Conservation (phyloP, 1,284 basidiomycete species). For the Trametes pubescens region DNA sequence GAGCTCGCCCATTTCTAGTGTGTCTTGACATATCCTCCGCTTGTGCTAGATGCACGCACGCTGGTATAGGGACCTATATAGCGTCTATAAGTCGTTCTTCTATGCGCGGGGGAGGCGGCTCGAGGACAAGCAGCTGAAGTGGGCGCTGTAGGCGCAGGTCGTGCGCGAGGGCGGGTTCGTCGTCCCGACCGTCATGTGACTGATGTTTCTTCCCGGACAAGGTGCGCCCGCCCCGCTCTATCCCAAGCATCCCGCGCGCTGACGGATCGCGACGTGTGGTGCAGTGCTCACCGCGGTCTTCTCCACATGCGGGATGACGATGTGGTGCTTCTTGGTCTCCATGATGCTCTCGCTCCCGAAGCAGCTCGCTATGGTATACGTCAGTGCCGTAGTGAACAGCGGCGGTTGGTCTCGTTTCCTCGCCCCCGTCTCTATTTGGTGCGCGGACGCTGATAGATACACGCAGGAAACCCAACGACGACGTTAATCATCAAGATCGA, state of each 20-base stretch:
- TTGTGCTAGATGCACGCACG: no score
- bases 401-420: slow-evolving; percentile 41
- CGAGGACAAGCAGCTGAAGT: slow-evolving; percentile 74
- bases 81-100: slow-evolving; percentile 72
- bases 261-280: neutral
- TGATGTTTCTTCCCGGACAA: slow-evolving; percentile 84
- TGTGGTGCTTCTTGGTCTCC: slow-evolving; percentile 74
- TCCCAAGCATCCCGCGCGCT: neutral
- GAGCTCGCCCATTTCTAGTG: slow-evolving; percentile 78
- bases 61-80: slow-evolving; percentile 32
- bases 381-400: slow-evolving; percentile 64
- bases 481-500: slow-evolving; percentile 61
- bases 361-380: slow-evolving; percentile 76
- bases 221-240: slow-evolving; percentile 49
- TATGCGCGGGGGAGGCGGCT: slow-evolving; percentile 71
- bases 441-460: neutral
- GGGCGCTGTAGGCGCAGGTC: slow-evolving; percentile 79
- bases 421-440: neutral
- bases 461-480: neutral
- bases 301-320: slow-evolving; percentile 79
- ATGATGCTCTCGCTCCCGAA: slow-evolving; percentile 82
- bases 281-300: slow-evolving; percentile 77
- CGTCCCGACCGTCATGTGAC: slow-evolving; percentile 74
- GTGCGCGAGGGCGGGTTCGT: slow-evolving; percentile 83
- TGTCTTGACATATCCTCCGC: slow-evolving; percentile 26